Evolutionary conservation across 2,329 filamentous ascomycete genomes (phyloP).

Genomic region (Xylariaceae sp.): DNA sequence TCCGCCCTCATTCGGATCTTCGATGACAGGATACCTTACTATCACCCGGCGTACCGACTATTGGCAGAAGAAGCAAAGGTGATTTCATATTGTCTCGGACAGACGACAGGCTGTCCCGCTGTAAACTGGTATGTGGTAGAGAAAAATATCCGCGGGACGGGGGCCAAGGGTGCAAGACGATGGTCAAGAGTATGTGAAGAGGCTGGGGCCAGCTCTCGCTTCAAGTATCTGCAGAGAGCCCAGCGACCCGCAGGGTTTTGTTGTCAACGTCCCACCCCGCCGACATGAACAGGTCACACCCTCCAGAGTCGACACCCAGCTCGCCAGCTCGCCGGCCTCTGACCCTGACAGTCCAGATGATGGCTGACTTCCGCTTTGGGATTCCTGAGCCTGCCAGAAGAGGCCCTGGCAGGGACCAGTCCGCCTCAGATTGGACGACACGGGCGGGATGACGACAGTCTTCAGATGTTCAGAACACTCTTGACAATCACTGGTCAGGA

Average conservation of each 20-base stretch:
- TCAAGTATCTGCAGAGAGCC: background rate
- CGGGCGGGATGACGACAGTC: conserved; percentile 10
- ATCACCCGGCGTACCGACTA: background rate
- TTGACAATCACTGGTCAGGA: too few relatives aligned
- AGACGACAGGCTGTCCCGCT: background rate
- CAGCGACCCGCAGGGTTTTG: too few relatives aligned
- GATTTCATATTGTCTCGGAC: conserved; percentile 5
- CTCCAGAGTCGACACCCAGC: too few relatives aligned
- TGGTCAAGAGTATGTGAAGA: background rate
- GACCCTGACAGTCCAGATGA: conserved; percentile 7
- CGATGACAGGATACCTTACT: background rate
- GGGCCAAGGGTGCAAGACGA: too few relatives aligned
- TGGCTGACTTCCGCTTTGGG: background rate
- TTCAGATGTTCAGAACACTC: background rate
- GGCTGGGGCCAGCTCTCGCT: background rate
- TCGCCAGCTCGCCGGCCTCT: too few relatives aligned
- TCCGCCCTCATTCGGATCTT: too few relatives aligned
- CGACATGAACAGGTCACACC: conserved; percentile 11
- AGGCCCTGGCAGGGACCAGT: conserved; percentile 4
- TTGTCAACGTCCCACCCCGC: conserved; percentile 5
- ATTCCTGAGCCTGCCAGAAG: background rate
- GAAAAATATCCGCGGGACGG: too few relatives aligned
- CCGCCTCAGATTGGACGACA: background rate
- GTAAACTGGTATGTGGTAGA: background rate
- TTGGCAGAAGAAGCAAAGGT: background rate